Evolutionary conservation across 1,139 yeast genomes (phyloP).

Genomic region (Lodderomyces pseudojiufengensis): DNA sequence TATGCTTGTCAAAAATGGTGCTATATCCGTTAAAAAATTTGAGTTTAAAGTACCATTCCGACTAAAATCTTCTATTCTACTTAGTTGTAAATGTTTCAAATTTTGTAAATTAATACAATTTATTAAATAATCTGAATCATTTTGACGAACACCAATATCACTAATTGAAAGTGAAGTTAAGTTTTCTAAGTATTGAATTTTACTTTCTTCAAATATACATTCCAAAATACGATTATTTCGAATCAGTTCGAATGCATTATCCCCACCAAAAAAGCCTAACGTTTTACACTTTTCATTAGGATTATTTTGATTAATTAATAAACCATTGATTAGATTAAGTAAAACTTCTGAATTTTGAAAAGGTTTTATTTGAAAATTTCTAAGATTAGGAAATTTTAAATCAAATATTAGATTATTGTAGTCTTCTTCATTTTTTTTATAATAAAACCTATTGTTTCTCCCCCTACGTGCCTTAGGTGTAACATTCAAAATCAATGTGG

Average conservation of each 20-base stretch:
- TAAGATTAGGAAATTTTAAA: slow-evolving; percentile 23
- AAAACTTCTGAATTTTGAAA: slow-evolving; percentile 21
- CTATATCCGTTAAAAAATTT: slow-evolving; percentile 23
- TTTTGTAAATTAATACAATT: slow-evolving; percentile 20
- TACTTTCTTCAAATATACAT: slow-evolving; percentile 14
- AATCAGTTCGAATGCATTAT: slow-evolving; percentile 15
- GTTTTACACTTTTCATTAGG: slow-evolving; percentile 11
- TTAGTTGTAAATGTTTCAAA: slow-evolving; percentile 23
- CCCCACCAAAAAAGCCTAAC: slow-evolving; percentile 18
- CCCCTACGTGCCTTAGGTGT: slow-evolving; percentile 20
- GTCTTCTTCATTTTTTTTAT: slow-evolving; percentile 8
- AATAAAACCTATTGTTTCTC: too few species aligned
- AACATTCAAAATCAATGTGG: slow-evolving; percentile 24
- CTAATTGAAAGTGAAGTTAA: slow-evolving; percentile 25
- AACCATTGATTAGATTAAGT: slow-evolving; percentile 16
- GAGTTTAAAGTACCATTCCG: neutral
- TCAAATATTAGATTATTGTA: slow-evolving; percentile 5
- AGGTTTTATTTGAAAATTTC: slow-evolving; percentile 28
- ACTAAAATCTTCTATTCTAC: slow-evolving; percentile 24
- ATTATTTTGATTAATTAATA: slow-evolving; percentile 16
- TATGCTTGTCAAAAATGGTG: slow-evolving; percentile 22
- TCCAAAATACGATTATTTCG: too few species aligned
- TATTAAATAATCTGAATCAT: slow-evolving; percentile 22
- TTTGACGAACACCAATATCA: slow-evolving; percentile 22
- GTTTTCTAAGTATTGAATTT: slow-evolving; percentile 14